Evolutionary conservation across 805 yeast genomes (phyloP).

Genomic region (Blastobotrys chiropterorum): DNA sequence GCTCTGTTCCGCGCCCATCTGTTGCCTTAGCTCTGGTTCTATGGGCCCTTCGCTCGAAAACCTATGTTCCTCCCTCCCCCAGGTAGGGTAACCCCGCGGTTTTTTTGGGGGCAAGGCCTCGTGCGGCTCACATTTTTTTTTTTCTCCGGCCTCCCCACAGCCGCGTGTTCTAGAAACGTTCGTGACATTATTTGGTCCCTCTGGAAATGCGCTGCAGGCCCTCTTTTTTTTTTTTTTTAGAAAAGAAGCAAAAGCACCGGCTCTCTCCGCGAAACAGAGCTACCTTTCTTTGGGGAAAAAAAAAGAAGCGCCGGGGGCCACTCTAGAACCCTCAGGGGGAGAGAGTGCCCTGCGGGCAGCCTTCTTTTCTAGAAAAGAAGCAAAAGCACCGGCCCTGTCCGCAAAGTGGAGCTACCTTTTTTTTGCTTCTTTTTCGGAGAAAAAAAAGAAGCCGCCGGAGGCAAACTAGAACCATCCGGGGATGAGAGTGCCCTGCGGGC

Average conservation of each 20-base stretch:
- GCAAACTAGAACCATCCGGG: background rate
- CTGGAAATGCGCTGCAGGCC: background rate
- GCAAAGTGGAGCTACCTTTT: background rate
- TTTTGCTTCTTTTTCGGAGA: background rate
- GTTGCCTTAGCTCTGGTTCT: background rate
- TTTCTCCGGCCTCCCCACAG: background rate
- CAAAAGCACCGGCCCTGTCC: background rate
- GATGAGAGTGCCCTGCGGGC: background rate
- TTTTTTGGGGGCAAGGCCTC: no score
- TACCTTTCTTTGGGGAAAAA: background rate
- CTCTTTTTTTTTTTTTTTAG: background rate
- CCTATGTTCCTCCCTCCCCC: no score
- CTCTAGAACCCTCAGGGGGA: background rate
- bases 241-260: background rate
- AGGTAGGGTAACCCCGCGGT: background rate
- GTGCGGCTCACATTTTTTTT: no score
- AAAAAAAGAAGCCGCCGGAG: background rate
- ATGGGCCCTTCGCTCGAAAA: no score
- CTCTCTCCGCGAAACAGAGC: background rate
- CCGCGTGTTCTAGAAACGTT: background rate
- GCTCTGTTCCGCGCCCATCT: background rate
- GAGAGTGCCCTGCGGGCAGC: background rate
- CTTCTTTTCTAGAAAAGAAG: background rate
- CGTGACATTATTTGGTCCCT: no score
- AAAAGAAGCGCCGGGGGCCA: background rate